These are phyloP conservation scores for Fusarium heterosporum DNA, from an alignment of 2,329 filamentous ascomycete genomes.

Conservation along the genomic window DNA sequence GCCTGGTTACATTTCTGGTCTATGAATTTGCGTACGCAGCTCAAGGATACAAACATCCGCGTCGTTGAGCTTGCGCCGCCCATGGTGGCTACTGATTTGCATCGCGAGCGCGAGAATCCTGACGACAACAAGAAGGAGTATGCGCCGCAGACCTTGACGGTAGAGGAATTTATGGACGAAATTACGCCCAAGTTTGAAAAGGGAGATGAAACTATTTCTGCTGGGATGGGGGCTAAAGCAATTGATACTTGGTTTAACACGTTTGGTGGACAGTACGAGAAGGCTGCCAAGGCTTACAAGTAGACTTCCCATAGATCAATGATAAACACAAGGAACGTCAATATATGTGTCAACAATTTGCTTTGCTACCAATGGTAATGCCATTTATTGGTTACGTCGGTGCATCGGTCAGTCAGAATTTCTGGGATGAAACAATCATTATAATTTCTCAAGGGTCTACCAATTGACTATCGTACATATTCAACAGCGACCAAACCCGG, in stretches of 20 bases:
- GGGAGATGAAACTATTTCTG: conserved; percentile 61
- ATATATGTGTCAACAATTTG: too few species aligned
- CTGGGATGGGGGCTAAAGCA: conserved; percentile 55
- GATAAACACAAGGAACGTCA: neutral
- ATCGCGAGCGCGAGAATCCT: conserved; percentile 66
- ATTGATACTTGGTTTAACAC: conserved; percentile 59
- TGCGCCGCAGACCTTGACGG: conserved; percentile 55
- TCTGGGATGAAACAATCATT: too few species aligned
- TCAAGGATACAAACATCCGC: conserved; percentile 55
- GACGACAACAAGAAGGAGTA: conserved; percentile 70
- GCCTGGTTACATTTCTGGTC: conserved; percentile 68
- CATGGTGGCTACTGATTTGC: conserved; percentile 65
- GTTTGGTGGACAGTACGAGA: conserved; percentile 50
- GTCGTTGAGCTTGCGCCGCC: conserved; percentile 69
- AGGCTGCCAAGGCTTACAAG: conserved; percentile 12
- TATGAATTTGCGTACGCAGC: conserved; percentile 65
- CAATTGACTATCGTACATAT: neutral
- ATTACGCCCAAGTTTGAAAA: conserved; percentile 58
- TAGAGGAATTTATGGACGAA: conserved; percentile 67
- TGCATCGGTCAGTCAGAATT: too few species aligned
- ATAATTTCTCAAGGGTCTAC: too few species aligned
- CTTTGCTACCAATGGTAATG: too few species aligned
- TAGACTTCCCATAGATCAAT: neutral
- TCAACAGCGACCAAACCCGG: neutral
- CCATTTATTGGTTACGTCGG: too few species aligned